Evolutionary conservation across 2,329 filamentous ascomycete species (phyloP).

Genomic region (Fusarium subglutinans): DNA sequence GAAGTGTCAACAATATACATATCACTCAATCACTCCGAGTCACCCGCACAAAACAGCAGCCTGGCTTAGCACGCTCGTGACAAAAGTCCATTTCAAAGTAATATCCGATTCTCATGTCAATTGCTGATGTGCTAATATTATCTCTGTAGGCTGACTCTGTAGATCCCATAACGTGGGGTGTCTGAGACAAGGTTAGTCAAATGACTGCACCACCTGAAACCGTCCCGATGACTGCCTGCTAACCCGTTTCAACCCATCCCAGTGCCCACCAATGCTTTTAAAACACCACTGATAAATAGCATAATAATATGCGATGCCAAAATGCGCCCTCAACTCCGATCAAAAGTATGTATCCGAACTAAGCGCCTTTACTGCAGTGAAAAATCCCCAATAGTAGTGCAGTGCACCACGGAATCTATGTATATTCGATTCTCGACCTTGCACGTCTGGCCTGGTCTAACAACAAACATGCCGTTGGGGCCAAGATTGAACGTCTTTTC

Average conservation of each 20-base stretch:
- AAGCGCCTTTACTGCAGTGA: constrained; percentile 10
- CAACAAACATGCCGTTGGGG: constrained; percentile 55
- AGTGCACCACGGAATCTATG: constrained; percentile 55
- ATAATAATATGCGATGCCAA: not conserved
- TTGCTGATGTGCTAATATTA: constrained; percentile 7
- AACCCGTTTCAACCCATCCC: not conserved
- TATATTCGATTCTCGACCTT: constrained; percentile 56
- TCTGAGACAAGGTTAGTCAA: constrained; percentile 32
- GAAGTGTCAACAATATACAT: not conserved
- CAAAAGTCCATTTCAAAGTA: not conserved
- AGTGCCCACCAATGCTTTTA: not conserved
- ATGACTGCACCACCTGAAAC: constrained; percentile 35
- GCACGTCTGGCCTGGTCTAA: constrained; percentile 51
- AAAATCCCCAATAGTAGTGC: constrained; percentile 47
- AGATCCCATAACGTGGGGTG: constrained; percentile 8
- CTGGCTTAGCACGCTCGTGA: constrained; percentile 29
- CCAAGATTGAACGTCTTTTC: constrained; percentile 54
- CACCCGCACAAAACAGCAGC: constrained; percentile 24
- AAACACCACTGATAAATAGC: not conserved
- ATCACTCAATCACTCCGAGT: constrained; percentile 17
- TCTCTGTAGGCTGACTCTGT: constrained; percentile 22
- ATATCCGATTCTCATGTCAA: constrained; percentile 1
- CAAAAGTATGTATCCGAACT: not conserved
- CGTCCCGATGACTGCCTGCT: constrained; percentile 14
- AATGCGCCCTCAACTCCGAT: constrained; percentile 4